Evolutionary conservation across 352 stramenopile species (phyloP), one percentile per base, ranked within the genome.

Genomic region (Globisporangium canariense): DNA sequence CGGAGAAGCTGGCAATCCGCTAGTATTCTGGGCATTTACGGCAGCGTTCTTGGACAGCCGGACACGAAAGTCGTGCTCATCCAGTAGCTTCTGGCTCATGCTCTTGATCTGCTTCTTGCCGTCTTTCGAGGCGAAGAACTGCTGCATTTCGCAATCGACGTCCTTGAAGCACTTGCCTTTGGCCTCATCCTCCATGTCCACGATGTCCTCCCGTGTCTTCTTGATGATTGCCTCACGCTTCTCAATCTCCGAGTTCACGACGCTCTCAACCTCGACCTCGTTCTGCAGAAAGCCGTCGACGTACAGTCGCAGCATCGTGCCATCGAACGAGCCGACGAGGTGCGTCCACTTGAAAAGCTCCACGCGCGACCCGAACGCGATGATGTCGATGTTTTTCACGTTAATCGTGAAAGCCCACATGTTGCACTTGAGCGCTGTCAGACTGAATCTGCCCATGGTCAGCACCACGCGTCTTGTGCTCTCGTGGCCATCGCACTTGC

Each of bases 241-340:
- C 22, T 82, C 76, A 28, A 90, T 71, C 66, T 90, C 82, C 20
- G 76, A 25, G 50, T 87, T 78, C n/a, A 96, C 76, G 7, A 96
- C 74, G 22, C 56, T 85, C 10, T 88, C 81, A 20, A 89, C 79
- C 55, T 93, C 81, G 2, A 94, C 75, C 64, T 94, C 86, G 40
- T 77, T 86, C 32, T 88, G 75, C 0, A 93, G 59, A 22, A 79
- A 80, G 0, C 83, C 78, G 65, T 97, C 74, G 13, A 97, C 85
- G 62, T 88, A 97, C 13, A 97, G 71, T 13, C 83, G 72, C 41
- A 95, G 45, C 36, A 90, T 83, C 20, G 87, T 96, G 4, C 93
- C 91, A 56, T 98, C 91, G 60, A 90, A 97, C 32, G 87, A 97
- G 2, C 82, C 88, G 3, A 91, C 83, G 13, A 98, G 60, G 68